Evolutionary conservation across 2,329 filamentous ascomycete species (phyloP).

Genomic region (Apiospora malaysiana): DNA sequence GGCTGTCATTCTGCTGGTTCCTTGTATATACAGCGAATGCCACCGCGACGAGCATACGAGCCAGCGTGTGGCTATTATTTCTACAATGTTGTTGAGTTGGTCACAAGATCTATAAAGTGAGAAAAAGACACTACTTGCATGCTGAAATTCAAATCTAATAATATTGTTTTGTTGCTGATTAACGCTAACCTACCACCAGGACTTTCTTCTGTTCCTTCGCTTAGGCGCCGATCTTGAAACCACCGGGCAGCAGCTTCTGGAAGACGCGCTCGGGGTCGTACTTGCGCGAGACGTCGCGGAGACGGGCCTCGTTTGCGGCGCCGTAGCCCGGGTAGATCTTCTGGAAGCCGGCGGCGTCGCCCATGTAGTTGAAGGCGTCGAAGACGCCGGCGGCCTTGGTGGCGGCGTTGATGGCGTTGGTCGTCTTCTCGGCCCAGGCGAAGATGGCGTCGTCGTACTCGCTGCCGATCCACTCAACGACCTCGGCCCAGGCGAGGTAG

Average conservation of each 20-base stretch:
- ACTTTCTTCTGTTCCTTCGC: not conserved
- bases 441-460: conserved; percentile 36
- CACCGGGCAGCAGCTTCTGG: conserved; percentile 27
- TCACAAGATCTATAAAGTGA: too few species aligned
- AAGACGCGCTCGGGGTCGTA: conserved; percentile 34
- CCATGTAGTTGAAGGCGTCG: conserved; percentile 48
- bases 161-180: not conserved
- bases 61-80: too few species aligned
- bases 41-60: too few species aligned
- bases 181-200: not conserved
- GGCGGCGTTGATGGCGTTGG: conserved; percentile 31
- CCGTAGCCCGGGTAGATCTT: conserved; percentile 44
- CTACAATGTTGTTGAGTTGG: too few species aligned
- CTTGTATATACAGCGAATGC: too few species aligned
- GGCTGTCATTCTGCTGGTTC: too few species aligned
- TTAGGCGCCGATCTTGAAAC: conserved; percentile 28
- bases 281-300: conserved; percentile 31
- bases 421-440: conserved; percentile 30
- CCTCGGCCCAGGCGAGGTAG: conserved; percentile 34
- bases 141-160: not conserved
- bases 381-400: conserved; percentile 41
- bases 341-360: conserved; percentile 45
- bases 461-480: conserved; percentile 33
- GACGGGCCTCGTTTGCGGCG: conserved; percentile 36
- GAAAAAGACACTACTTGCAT: not conserved